Conservation (phyloP, 1,139 yeast species). For the Taphrina confusa region DNA sequence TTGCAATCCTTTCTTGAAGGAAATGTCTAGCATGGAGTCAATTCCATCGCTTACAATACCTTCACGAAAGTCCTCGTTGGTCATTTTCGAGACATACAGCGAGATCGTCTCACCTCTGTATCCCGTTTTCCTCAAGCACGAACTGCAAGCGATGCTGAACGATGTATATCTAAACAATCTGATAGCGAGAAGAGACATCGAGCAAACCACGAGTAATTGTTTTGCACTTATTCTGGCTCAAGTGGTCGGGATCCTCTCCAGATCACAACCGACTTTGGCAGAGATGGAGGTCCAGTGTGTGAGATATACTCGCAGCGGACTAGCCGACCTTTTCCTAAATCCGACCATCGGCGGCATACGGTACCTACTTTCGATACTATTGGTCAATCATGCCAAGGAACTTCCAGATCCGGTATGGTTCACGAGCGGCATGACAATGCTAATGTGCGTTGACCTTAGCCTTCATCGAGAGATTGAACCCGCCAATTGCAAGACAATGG, state of each 20-base stretch:
- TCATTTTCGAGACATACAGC: constrained; percentile 16
- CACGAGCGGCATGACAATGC: constrained; percentile 18
- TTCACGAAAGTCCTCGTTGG: background rate
- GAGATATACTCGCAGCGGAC: constrained; percentile 10
- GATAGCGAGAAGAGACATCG: constrained; percentile 15
- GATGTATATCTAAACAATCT: constrained; percentile 17
- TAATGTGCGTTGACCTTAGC: constrained; percentile 17
- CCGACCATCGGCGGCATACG: constrained; percentile 10
- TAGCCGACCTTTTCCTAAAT: constrained; percentile 2
- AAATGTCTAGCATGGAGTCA: background rate
- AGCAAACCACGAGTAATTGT: constrained; percentile 15
- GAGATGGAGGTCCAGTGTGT: constrained; percentile 3
- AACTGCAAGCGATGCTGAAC: constrained; percentile 15
- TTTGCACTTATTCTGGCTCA: constrained; percentile 13
- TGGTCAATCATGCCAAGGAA: constrained; percentile 19
- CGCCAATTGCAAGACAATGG: background rate
- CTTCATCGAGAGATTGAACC: constrained; percentile 5
- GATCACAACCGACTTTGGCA: constrained; percentile 1
- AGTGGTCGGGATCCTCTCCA: constrained; percentile 13
- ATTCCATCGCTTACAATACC: constrained; percentile 22
- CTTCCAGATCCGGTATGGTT: constrained; percentile 22
- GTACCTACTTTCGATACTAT: constrained; percentile 5
- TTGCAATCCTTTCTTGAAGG: constrained; percentile 4
- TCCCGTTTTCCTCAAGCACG: constrained; percentile 10
- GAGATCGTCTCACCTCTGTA: constrained; percentile 10